Conservation (phyloP, 345 rosid genomes). For the Aurinia saxatilis region DNA sequence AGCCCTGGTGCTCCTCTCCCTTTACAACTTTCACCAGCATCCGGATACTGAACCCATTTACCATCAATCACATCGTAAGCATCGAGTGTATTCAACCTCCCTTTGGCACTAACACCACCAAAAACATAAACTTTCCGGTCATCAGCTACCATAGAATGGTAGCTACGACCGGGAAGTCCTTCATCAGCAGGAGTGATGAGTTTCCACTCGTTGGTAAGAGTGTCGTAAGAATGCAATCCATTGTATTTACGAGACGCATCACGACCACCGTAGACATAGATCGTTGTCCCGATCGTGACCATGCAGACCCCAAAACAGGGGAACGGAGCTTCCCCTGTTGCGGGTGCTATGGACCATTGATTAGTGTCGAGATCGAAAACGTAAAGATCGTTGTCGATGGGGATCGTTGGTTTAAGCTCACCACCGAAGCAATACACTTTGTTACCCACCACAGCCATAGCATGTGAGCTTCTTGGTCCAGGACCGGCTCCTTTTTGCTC, state of each 20-base stretch:
- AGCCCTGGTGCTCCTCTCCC: constrained; percentile 33
- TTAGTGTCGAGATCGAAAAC: constrained; percentile 25
- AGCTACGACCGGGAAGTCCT: constrained; percentile 30
- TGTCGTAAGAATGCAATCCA: constrained; percentile 12
- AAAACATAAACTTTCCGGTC: constrained; percentile 25
- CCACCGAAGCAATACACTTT: constrained; percentile 31
- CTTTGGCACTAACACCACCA: constrained; percentile 26
- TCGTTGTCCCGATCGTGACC: constrained; percentile 24
- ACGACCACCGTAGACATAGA: constrained; percentile 29
- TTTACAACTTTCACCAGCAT: constrained; percentile 27
- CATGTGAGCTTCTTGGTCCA: constrained; percentile 32
- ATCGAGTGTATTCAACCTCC: constrained; percentile 19
- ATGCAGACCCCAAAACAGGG: constrained; percentile 26
- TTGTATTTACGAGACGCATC: constrained; percentile 21
- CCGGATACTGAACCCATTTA: constrained; percentile 28
- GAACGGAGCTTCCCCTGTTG: constrained; percentile 25
- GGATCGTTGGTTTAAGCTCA: constrained; percentile 30
- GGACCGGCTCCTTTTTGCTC: constrained; percentile 23
- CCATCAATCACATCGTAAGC: constrained; percentile 22
- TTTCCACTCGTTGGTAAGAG: constrained; percentile 21
- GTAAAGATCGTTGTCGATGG: constrained; percentile 23
- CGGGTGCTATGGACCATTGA: constrained; percentile 24
- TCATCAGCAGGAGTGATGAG: background rate
- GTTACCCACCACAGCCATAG: constrained; percentile 22
- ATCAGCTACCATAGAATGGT: constrained; percentile 21